phyloP scores from a whole-genome alignment of 768 basidiomycete genomes.

The Collybiopsis confluens region DNA sequence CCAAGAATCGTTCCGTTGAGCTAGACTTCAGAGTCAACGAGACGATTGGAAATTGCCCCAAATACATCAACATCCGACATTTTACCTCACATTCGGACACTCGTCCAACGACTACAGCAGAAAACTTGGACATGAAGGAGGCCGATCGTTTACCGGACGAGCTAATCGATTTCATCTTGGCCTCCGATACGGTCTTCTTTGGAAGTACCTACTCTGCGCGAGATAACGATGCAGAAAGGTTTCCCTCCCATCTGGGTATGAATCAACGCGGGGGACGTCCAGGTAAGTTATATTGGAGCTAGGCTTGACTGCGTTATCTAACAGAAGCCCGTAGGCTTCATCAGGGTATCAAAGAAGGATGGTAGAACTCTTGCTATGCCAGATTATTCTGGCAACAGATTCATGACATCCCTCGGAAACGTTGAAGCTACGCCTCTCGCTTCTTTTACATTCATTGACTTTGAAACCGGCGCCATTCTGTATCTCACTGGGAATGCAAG shows the following conservation, averaged over 20 bases:
- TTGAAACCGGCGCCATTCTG: slow-evolving; percentile 49
- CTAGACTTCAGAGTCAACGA: slow-evolving; percentile 48
- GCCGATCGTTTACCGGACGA: slow-evolving; percentile 45
- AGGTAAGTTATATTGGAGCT: too few relatives aligned
- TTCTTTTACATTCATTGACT: slow-evolving; percentile 52
- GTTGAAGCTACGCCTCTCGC: slow-evolving; percentile 54
- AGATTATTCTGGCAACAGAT: slow-evolving; percentile 60
- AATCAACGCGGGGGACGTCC: slow-evolving; percentile 60
- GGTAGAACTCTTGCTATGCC: slow-evolving; percentile 53
- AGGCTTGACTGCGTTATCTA: too few relatives aligned
- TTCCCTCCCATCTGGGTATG: slow-evolving; percentile 58
- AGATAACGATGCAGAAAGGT: slow-evolving; percentile 29
- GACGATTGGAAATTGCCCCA: slow-evolving; percentile 67
- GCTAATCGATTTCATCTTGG: slow-evolving; percentile 42
- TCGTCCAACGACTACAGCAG: slow-evolving; percentile 32
- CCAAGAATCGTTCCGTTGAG: slow-evolving; percentile 16
- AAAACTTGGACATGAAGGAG: slow-evolving; percentile 25
- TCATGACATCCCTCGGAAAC: slow-evolving; percentile 63
- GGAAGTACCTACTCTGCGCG: slow-evolving; percentile 46
- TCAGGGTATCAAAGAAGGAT: slow-evolving; percentile 53
- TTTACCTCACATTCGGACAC: slow-evolving; percentile 39
- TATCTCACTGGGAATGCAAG: slow-evolving; percentile 58
- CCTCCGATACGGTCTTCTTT: slow-evolving; percentile 51
- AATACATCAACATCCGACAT: slow-evolving; percentile 60
- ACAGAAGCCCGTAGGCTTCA: slow-evolving; percentile 33